Percentiles rank a stretch among this genome's conserved stretches.
Conservation (phyloP, 768 basidiomycete genomes). For the Phanerodontia chrysosporium region DNA sequence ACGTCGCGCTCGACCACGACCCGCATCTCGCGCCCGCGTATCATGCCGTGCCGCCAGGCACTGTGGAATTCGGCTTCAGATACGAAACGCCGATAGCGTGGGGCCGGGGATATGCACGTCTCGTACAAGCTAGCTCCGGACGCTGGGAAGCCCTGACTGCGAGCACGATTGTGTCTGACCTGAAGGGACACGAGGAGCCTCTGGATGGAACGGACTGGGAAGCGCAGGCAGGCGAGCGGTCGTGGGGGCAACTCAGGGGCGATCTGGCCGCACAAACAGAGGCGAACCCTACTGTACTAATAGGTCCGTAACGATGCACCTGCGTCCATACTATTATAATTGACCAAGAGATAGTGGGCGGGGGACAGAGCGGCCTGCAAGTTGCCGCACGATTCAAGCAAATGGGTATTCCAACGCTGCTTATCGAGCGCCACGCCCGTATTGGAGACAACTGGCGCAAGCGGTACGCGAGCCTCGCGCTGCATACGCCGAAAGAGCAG, state of each 20-base stretch:
- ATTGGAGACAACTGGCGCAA: conserved; percentile 42
- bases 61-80: conserved; percentile 34
- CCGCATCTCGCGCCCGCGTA: conserved; percentile 16
- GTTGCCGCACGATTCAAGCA: conserved; percentile 40
- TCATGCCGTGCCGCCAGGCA: conserved; percentile 15
- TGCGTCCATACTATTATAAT: background rate
- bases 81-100: conserved; percentile 31
- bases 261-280: background rate
- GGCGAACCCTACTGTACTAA: background rate
- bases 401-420: conserved; percentile 34
- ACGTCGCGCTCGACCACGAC: conserved; percentile 25
- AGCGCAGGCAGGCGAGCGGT: conserved; percentile 25
- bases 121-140: conserved; percentile 20
- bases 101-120: conserved; percentile 32
- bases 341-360: conserved; percentile 33
- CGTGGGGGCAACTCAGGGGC: background rate
- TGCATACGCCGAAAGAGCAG: conserved; percentile 34
- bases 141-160: conserved; percentile 35
- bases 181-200: conserved; percentile 32
- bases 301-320: background rate
- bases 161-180: conserved; percentile 28
- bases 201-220: conserved; percentile 28
- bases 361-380: conserved; percentile 39
- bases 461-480: conserved; percentile 37
- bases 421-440: conserved; percentile 32